These are phyloP conservation scores for Lecanoromycetidae sp. DNA, from an alignment of 2,329 filamentous ascomycete species.

Conservation along the genomic window DNA sequence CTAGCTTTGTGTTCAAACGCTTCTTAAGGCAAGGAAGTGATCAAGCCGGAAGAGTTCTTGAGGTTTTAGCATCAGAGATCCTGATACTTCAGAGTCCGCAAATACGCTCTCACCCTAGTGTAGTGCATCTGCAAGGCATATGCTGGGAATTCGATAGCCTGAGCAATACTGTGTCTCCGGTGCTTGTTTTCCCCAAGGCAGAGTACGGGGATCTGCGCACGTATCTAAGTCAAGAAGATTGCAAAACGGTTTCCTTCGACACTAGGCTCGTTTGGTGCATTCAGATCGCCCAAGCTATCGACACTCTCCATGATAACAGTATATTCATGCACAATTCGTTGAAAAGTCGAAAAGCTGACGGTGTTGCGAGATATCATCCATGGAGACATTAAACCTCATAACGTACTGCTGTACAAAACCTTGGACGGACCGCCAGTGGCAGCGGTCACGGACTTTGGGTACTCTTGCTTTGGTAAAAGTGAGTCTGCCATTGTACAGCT, in stretches of 20 bases:
- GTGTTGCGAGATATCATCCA: constrained; percentile 5
- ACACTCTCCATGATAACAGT: constrained; percentile 2
- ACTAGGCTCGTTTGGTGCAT: constrained; percentile 15
- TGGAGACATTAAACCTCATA: constrained; percentile 10
- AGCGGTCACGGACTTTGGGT: constrained; percentile 10
- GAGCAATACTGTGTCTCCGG: constrained; percentile 13
- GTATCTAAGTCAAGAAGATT: constrained; percentile 9
- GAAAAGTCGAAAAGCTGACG: neutral
- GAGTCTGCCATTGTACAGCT: neutral
- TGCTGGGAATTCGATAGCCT: constrained; percentile 11
- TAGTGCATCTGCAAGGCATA: constrained; percentile 16
- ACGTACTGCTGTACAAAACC: constrained; percentile 4
- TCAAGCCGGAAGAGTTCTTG: constrained; percentile 1
- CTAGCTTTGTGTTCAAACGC: constrained; percentile 19
- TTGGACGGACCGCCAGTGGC: neutral
- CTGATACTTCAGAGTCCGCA: constrained; percentile 8
- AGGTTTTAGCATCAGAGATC: constrained; percentile 8
- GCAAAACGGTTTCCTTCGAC: constrained; percentile 8
- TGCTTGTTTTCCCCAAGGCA: constrained; percentile 17
- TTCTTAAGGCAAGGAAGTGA: neutral
- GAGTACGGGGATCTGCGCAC: constrained; percentile 7
- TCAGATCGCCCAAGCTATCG: constrained; percentile 13
- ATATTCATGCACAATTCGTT: neutral
- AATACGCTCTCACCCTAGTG: constrained; percentile 15
- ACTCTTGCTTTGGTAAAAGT: neutral